phyloP scores from a whole-genome alignment of 768 basidiomycete genomes.

The Tulasnella sp. region DNA sequence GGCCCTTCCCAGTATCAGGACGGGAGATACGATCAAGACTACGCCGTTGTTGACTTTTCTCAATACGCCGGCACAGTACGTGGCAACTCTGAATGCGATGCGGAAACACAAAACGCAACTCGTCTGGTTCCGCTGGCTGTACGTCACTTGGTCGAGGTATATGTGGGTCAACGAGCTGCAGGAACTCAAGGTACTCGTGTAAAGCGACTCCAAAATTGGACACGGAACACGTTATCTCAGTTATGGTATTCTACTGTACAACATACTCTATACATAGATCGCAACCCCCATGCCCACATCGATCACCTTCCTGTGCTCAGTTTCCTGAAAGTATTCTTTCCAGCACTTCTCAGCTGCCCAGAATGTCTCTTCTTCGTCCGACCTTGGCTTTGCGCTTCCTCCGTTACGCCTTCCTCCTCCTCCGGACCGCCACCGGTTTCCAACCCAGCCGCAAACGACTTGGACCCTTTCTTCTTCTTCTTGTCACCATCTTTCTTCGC shows the following conservation, averaged over 20 bases:
- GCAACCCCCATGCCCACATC: neutral
- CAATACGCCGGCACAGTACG: slow-evolving; percentile 33
- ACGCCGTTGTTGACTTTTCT: neutral
- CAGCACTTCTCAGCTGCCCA: slow-evolving; percentile 53
- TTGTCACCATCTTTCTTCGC: slow-evolving; percentile 24
- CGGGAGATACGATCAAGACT: neutral
- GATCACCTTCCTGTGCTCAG: neutral
- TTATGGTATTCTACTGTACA: neutral
- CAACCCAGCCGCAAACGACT: slow-evolving; percentile 79
- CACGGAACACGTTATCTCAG: no score
- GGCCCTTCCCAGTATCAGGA: neutral
- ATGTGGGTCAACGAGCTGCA: slow-evolving; percentile 76
- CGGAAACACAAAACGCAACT: slow-evolving; percentile 60
- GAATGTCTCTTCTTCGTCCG: slow-evolving; percentile 48
- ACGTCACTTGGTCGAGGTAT: slow-evolving; percentile 67
- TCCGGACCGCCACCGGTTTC: slow-evolving; percentile 69
- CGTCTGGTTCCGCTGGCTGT: slow-evolving; percentile 83
- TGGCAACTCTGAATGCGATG: slow-evolving; percentile 55
- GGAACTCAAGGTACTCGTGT: neutral
- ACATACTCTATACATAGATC: neutral
- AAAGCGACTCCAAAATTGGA: no score
- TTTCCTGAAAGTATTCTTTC: slow-evolving; percentile 61
- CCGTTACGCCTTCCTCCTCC: slow-evolving; percentile 32
- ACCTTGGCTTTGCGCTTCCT: slow-evolving; percentile 68
- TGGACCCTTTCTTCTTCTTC: slow-evolving; percentile 45